Percentiles rank a stretch among this genome's conserved stretches.
These are phyloP conservation scores for Triticum timopheevii DNA, from an alignment of 176 grass and related monocot genomes.

Conservation along the genomic window DNA sequence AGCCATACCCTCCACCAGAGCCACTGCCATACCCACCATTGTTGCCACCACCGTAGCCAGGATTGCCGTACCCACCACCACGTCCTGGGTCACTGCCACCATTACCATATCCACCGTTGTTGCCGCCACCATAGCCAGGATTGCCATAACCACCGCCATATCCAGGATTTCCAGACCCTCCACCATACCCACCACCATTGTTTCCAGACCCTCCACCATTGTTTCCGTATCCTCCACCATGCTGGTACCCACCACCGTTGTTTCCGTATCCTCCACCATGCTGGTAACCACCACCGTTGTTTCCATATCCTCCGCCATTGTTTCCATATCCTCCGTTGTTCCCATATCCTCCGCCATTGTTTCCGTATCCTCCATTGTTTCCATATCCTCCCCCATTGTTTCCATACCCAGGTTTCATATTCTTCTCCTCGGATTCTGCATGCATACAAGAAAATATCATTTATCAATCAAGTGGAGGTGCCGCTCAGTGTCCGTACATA, in stretches of 20 bases:
- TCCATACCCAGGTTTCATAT: neutral
- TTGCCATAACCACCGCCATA: neutral
- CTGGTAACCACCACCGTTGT: neutral
- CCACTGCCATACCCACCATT: neutral
- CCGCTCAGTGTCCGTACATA: neutral
- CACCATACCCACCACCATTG: neutral
- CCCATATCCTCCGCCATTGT: neutral
- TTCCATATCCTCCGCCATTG: neutral
- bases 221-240: neutral
- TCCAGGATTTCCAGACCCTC: neutral
- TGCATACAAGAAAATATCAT: neutral
- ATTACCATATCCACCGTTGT: neutral
- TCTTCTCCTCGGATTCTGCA: constrained; percentile 20
- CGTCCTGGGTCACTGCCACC: neutral
- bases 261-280: constrained; percentile 5
- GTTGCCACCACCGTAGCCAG: neutral
- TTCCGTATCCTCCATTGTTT: neutral
- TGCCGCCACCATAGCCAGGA: neutral
- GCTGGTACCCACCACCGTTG: neutral
- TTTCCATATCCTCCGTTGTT: neutral
- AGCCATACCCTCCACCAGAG: neutral
- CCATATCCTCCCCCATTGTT: neutral
- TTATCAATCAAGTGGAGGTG: neutral
- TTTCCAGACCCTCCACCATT: constrained; percentile 7
- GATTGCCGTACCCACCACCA: neutral